Conservation (phyloP, 2,329 filamentous ascomycete species). For the Penicillium freii region DNA sequence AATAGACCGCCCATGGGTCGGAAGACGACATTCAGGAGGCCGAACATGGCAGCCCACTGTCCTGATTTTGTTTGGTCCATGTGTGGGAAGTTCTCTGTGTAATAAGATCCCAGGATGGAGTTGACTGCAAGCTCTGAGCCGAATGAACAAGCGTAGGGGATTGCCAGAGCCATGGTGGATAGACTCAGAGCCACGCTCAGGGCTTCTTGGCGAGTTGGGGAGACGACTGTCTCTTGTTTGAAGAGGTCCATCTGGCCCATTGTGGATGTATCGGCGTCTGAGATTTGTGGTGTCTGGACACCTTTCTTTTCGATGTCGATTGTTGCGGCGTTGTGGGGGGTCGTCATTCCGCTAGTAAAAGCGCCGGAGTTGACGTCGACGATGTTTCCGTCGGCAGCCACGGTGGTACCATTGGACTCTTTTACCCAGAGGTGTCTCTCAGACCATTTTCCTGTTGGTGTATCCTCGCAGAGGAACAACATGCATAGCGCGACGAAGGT, state of each 20-base stretch:
- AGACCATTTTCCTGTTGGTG: slow-evolving; percentile 77
- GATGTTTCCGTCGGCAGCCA: slow-evolving; percentile 27
- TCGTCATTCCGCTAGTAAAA: slow-evolving; percentile 22
- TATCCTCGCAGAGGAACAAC: slow-evolving; percentile 73
- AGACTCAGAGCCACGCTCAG: slow-evolving; percentile 62
- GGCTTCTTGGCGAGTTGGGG: slow-evolving; percentile 61
- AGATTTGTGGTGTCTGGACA: slow-evolving; percentile 22
- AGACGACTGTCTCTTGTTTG: slow-evolving; percentile 59
- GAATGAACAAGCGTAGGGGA: slow-evolving; percentile 61
- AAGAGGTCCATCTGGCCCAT: slow-evolving; percentile 51
- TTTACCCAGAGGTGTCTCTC: slow-evolving; percentile 63
- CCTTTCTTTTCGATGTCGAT: slow-evolving; percentile 37
- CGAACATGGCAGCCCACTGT: slow-evolving; percentile 57
- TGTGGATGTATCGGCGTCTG: slow-evolving; percentile 44
- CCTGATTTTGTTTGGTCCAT: slow-evolving; percentile 57
- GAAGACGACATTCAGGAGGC: slow-evolving; percentile 51
- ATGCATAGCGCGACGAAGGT: slow-evolving; percentile 64
- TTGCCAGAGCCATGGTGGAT: slow-evolving; percentile 53
- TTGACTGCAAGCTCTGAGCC: slow-evolving; percentile 62
- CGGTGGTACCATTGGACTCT: slow-evolving; percentile 31
- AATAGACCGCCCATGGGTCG: slow-evolving; percentile 52
- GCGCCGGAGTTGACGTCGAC: slow-evolving; percentile 30
- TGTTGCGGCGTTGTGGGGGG: slow-evolving; percentile 21
- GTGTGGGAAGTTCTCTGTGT: slow-evolving; percentile 54
- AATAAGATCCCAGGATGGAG: slow-evolving; percentile 60